Evolutionary conservation across 306 rosid species (phyloP).

Genomic region (Pyrus bretschneideri): DNA sequence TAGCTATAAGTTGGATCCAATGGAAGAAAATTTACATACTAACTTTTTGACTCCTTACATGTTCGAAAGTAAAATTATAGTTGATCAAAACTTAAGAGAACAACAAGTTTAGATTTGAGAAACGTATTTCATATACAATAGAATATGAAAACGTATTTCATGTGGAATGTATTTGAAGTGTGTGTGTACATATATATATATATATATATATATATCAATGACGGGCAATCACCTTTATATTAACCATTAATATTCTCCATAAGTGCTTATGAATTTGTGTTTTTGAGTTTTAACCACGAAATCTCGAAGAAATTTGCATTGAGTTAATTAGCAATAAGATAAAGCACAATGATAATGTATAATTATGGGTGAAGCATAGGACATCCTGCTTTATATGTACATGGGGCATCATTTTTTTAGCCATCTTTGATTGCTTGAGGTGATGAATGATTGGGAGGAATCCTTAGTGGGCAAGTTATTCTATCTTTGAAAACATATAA

Average conservation of each 20-base stretch:
- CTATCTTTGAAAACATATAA: conserved; percentile 7
- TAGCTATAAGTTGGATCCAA: not conserved
- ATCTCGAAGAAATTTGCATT: too few relatives aligned
- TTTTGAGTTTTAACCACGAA: not conserved
- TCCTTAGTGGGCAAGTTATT: conserved; percentile 22
- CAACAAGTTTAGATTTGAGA: not conserved
- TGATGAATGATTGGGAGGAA: conserved; percentile 7
- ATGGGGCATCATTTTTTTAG: not conserved
- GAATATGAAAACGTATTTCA: too few relatives aligned
- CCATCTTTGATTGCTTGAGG: conserved; percentile 18
- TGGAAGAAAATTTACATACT: not conserved
- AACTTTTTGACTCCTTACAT: not conserved
- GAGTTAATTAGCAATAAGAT: too few relatives aligned
- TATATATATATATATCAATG: not conserved
- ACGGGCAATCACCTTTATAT: not conserved
- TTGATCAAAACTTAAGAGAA: not conserved
- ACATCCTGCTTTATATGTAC: not conserved
- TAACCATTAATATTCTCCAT: not conserved
- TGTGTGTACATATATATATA: too few relatives aligned
- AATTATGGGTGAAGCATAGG: too few relatives aligned
- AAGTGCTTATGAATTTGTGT: too few relatives aligned
- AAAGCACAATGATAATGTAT: too few relatives aligned
- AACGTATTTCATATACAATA: too few relatives aligned
- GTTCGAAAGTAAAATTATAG: not conserved
- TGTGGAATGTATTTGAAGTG: too few relatives aligned